These are phyloP conservation scores for Wallacemonas rigidus DNA, from an alignment of 208 protist species.

Conservation along the genomic window DNA sequence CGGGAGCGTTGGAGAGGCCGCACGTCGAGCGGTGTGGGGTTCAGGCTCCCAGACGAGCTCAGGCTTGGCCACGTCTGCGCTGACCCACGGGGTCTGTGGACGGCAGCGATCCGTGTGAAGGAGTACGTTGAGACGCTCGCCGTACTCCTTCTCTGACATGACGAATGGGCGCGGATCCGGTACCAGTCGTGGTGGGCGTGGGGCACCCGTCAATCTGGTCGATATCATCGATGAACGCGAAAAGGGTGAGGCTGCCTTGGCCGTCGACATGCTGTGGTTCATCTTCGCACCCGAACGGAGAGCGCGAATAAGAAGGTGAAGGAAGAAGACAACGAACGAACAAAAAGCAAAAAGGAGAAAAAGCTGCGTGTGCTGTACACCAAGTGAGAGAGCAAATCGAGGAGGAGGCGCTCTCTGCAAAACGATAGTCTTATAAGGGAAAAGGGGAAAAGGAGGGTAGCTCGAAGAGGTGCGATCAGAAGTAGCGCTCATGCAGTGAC, in stretches of 20 bases:
- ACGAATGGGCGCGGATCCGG: not conserved
- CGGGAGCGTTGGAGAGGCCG: too few species aligned
- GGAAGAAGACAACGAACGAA: conserved; percentile 1
- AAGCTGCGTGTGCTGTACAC: too few species aligned
- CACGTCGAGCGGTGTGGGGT: not conserved
- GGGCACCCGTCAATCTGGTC: not conserved
- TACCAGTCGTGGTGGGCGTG: not conserved
- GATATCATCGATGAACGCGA: not conserved
- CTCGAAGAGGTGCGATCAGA: too few species aligned
- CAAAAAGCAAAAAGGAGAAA: not conserved
- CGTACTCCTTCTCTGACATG: not conserved
- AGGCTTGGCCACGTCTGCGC: conserved; percentile 12
- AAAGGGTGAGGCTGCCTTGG: not conserved
- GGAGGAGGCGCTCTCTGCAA: too few species aligned
- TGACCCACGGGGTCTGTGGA: conserved; percentile 19
- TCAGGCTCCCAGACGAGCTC: conserved; percentile 27
- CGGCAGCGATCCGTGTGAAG: conserved; percentile 10
- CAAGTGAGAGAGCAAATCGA: too few species aligned
- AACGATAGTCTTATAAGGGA: too few species aligned
- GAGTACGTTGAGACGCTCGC: conserved; percentile 2
- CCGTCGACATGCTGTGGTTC: too few species aligned
- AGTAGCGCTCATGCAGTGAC: too few species aligned
- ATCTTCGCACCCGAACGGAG: too few species aligned
- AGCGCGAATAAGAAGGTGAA: not conserved
- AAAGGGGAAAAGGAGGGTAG: too few species aligned